These are phyloP conservation scores for Thuidium tamariscinum DNA, from an alignment of 225 moss, liverwort and hornwort genomes.

Conservation along the genomic window DNA sequence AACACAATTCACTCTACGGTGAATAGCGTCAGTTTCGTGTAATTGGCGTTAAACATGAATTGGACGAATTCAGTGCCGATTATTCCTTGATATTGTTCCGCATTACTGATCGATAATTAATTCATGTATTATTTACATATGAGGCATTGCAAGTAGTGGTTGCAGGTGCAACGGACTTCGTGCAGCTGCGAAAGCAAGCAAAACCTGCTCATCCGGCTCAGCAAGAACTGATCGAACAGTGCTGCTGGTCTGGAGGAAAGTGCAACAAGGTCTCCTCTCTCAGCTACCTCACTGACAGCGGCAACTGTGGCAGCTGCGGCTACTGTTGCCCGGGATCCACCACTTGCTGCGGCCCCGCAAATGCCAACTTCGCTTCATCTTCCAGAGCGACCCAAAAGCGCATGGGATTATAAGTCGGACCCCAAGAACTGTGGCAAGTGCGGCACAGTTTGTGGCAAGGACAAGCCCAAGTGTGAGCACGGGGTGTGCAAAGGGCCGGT, in stretches of 20 bases:
- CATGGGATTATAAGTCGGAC: not conserved
- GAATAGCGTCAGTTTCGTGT: too few relatives aligned
- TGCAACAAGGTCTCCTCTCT: not conserved
- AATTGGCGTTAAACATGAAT: too few relatives aligned
- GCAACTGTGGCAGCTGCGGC: not conserved
- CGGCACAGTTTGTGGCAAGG: not conserved
- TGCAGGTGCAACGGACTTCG: not conserved
- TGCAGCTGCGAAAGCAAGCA: not conserved
- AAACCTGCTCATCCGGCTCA: not conserved
- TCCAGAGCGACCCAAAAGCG: not conserved
- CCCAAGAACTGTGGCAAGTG: not conserved
- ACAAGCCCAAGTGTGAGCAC: not conserved
- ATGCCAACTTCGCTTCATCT: too few relatives aligned
- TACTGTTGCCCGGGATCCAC: too few relatives aligned
- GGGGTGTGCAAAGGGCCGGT: not conserved
- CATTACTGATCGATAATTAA: too few relatives aligned
- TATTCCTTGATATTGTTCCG: too few relatives aligned
- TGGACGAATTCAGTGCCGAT: too few relatives aligned
- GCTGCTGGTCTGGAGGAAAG: not conserved
- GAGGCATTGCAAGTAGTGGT: too few relatives aligned
- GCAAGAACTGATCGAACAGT: not conserved
- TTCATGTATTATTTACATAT: too few relatives aligned
- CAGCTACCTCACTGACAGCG: not conserved
- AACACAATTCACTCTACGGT: too few relatives aligned
- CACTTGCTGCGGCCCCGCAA: too few relatives aligned